Conservation (phyloP, 106 monocot species). For the Chionographis japonica region DNA sequence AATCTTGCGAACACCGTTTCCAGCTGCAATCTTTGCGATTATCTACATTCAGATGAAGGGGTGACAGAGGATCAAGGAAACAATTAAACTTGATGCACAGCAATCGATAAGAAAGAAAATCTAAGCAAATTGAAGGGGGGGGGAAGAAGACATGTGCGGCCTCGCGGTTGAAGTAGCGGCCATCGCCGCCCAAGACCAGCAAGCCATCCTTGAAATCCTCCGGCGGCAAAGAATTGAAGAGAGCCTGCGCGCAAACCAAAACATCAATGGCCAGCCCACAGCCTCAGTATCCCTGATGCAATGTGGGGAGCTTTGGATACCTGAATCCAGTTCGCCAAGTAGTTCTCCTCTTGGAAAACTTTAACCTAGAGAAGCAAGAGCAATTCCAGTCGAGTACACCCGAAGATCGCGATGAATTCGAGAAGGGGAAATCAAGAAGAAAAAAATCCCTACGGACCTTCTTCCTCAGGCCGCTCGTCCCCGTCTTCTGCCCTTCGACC, state of each 20-base stretch:
- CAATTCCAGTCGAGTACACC: neutral
- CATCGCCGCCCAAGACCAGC: slow-evolving; percentile 92
- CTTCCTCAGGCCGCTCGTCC: slow-evolving; percentile 92
- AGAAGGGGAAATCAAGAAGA: slow-evolving; percentile 8
- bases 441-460: slow-evolving; percentile 37
- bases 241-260: slow-evolving; percentile 43
- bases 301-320: slow-evolving; percentile 13
- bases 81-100: no score
- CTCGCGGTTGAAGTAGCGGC: slow-evolving; percentile 93
- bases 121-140: neutral
- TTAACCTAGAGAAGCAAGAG: slow-evolving; percentile 57
- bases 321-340: slow-evolving; percentile 98
- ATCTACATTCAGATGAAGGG: slow-evolving; percentile 35
- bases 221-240: slow-evolving; percentile 75
- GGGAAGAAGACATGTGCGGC: slow-evolving; percentile 62
- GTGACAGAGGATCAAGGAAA: no score
- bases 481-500: slow-evolving; percentile 97
- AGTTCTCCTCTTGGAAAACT: slow-evolving; percentile 85
- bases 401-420: neutral
- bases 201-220: slow-evolving; percentile 79
- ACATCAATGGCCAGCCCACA: neutral
- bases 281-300: neutral
- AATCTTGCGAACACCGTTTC: slow-evolving; percentile 90
- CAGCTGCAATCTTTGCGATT: slow-evolving; percentile 95
- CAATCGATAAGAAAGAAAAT: neutral